These are phyloP conservation scores for Xerocomellus intermedius DNA, from an alignment of 768 basidiomycete genomes.

Conservation along the genomic window DNA sequence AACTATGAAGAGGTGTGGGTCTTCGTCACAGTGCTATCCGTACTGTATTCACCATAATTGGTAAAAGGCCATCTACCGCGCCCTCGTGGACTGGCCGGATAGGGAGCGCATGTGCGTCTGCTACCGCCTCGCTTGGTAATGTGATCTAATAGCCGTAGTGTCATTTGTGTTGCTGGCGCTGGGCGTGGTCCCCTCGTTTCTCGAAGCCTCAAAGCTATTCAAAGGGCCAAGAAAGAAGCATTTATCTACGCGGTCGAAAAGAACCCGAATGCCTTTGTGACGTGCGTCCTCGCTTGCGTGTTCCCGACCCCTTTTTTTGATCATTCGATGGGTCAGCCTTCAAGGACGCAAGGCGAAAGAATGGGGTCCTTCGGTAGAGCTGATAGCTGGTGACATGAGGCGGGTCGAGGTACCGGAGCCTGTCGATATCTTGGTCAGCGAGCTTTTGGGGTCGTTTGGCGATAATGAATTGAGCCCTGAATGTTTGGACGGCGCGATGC, in stretches of 20 bases:
- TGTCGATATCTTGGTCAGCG: slow-evolving; percentile 93
- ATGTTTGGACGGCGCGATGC: slow-evolving; percentile 92
- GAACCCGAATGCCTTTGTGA: slow-evolving; percentile 93
- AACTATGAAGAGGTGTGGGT: slow-evolving; percentile 85
- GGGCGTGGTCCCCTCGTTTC: slow-evolving; percentile 92
- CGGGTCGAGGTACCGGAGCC: slow-evolving; percentile 76
- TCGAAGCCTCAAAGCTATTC: slow-evolving; percentile 75
- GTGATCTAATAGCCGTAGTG: slow-evolving; percentile 42
- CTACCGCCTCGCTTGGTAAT: slow-evolving; percentile 15
- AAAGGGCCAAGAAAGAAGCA: slow-evolving; percentile 60
- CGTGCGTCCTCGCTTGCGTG: slow-evolving; percentile 54
- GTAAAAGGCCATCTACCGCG: slow-evolving; percentile 72
- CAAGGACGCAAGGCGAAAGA: slow-evolving; percentile 79
- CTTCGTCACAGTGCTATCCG: slow-evolving; percentile 7
- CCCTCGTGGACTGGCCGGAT: slow-evolving; percentile 68
- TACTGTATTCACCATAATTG: slow-evolving; percentile 9
- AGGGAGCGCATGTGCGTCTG: slow-evolving; percentile 59
- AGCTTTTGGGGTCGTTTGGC: slow-evolving; percentile 94
- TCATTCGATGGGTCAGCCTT: slow-evolving; percentile 48
- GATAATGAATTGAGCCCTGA: slow-evolving; percentile 99
- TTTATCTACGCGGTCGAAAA: slow-evolving; percentile 91
- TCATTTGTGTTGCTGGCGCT: slow-evolving; percentile 91
- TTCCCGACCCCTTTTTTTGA: slow-evolving; percentile 10
- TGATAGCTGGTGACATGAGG: slow-evolving; percentile 97
- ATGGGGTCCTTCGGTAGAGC: slow-evolving; percentile 77